These are phyloP conservation scores for Typha latifolia DNA, from an alignment of 176 grass and related monocot species.

Conservation along the genomic window DNA sequence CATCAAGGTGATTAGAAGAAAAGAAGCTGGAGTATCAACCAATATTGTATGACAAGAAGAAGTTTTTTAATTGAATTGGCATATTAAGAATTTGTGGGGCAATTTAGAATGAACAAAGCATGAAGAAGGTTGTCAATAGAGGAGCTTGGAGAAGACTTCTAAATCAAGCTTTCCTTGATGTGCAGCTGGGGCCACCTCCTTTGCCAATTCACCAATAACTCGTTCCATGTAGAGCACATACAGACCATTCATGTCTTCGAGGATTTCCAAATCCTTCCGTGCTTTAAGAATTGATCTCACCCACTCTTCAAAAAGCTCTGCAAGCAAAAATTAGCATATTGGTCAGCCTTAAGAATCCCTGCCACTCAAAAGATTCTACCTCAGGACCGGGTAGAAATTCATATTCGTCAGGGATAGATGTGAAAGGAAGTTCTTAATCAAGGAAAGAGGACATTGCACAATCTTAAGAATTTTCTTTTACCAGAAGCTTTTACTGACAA, in stretches of 20 bases:
- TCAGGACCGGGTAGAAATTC: not conserved
- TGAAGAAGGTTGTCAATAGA: conserved; percentile 21
- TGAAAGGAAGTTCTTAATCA: too few relatives aligned
- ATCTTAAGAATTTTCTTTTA: too few relatives aligned
- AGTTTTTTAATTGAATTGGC: not conserved
- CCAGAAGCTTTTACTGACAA: too few relatives aligned
- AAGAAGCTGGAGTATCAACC: not conserved
- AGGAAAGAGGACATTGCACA: too few relatives aligned
- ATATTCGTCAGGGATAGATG: too few relatives aligned
- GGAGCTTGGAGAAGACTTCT: conserved; percentile 54
- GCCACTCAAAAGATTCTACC: conserved; percentile 3
- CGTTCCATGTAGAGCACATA: conserved; percentile 79
- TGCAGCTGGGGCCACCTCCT: conserved; percentile 53
- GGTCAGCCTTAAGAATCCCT: not conserved
- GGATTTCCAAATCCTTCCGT: conserved; percentile 56
- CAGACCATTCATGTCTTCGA: conserved; percentile 68
- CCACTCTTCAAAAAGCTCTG: conserved; percentile 82
- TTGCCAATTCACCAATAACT: conserved; percentile 47
- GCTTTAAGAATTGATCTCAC: conserved; percentile 72
- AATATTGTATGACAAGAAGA: not conserved
- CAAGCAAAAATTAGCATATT: conserved; percentile 16
- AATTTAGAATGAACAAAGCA: not conserved
- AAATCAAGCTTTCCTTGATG: conserved; percentile 60
- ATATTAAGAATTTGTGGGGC: not conserved
- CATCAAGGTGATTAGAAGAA: not conserved